Conservation (phyloP, 2,329 filamentous ascomycete genomes). For the Cladophialophora bantiana region DNA sequence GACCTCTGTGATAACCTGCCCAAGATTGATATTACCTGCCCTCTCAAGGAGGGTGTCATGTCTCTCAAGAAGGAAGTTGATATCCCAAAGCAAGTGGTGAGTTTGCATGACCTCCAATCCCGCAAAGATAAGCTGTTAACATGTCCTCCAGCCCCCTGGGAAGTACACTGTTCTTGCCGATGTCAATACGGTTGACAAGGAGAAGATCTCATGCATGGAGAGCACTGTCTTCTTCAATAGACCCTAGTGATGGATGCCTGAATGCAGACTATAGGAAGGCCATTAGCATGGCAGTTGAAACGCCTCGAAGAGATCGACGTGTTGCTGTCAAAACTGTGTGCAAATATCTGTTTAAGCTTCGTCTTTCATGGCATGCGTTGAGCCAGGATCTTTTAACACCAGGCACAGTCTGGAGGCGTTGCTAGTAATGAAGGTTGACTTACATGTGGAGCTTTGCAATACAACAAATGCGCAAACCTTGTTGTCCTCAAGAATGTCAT, state of each 20-base stretch:
- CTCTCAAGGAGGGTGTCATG: constrained; percentile 79
- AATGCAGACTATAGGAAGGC: neutral
- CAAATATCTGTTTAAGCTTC: constrained; percentile 14
- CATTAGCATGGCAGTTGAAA: neutral
- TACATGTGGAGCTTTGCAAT: neutral
- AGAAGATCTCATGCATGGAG: constrained; percentile 84
- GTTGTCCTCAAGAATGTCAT: neutral
- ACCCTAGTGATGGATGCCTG: constrained; percentile 8
- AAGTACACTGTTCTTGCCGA: constrained; percentile 89
- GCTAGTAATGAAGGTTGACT: constrained; percentile 5
- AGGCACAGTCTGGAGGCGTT: neutral
- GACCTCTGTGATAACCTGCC: constrained; percentile 80
- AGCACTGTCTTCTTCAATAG: constrained; percentile 53
- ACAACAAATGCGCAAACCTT: neutral
- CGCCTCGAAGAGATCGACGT: neutral
- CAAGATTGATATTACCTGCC: constrained; percentile 81
- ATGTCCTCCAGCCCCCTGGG: constrained; percentile 62
- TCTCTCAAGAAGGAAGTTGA: constrained; percentile 80
- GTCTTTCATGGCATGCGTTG: constrained; percentile 20
- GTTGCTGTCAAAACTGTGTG: constrained; percentile 1
- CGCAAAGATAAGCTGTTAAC: constrained; percentile 22
- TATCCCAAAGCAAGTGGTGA: constrained; percentile 75
- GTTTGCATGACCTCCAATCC: constrained; percentile 7
- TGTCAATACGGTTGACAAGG: constrained; percentile 74
- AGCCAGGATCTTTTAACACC: neutral